Evolutionary conservation across 768 basidiomycete species (phyloP), one percentile per base, ranked within the genome.

Genomic region (Mycena galopus): DNA sequence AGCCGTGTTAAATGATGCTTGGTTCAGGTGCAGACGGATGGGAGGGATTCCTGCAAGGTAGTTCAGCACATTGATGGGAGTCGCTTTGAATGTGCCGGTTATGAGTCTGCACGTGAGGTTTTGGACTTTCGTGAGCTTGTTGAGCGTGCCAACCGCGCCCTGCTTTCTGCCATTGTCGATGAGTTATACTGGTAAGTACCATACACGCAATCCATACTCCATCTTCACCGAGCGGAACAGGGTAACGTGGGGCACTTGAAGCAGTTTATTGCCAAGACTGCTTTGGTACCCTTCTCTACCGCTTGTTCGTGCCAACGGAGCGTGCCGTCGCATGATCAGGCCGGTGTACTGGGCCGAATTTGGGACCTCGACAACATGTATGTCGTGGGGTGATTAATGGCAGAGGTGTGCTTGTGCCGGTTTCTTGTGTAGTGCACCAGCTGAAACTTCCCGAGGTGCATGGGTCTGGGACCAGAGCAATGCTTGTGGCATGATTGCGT

Each of bases 71-170:
- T 71, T 53, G 7, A 58, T 29, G 7, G 69, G 17, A 23, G 63
- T 71, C 0, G 69, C 30, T 1, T 57, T 35, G 37, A 65, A 65
- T 0, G 78, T 79, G 0, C 81, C 80, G 0, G 78, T 77, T 2
- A 78, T 77, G 0, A 67, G 47, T 0, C 68, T 32, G 0, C 73
- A 47, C 0, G 74, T 79, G 0, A 62, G 12, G 2, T 77, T 63
- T 58, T 82, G 33, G 12, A 35, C 33, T 12, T 35, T 35, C 33
- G 33, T 12, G 35, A n/a, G n/a, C n/a, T n/a, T n/a, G n/a, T n/a
- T n/a, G n/a, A 69, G 51, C 2, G 69, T 30, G 0, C 73, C 70
- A 19, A 62, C 75, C 21, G 58, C 58, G 0, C 67, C 61, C 21
- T 16, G 23, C 9, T 23, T 12, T 19, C 37, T 51, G 5, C 23